Evolutionary conservation across 441 rosid species (phyloP).

Genomic region (Viola pubescens): DNA sequence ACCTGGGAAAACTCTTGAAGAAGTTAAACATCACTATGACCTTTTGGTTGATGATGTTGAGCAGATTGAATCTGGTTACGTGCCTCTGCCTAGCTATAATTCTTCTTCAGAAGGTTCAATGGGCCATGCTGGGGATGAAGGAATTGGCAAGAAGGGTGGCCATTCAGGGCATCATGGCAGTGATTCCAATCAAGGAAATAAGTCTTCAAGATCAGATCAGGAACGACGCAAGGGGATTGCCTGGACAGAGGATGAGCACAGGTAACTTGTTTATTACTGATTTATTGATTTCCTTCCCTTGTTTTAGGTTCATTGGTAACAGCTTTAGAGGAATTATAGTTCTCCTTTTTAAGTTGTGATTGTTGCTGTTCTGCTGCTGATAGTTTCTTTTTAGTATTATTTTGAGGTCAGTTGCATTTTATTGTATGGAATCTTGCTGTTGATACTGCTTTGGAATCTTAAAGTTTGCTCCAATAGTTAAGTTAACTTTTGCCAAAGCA

Average conservation of each 20-base stretch:
- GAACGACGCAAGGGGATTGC: conserved; percentile 97
- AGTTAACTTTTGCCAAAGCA: neutral
- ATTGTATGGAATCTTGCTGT: conserved; percentile 2
- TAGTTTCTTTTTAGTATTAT: neutral
- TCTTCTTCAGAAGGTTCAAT: conserved; percentile 53
- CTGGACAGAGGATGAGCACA: conserved; percentile 98
- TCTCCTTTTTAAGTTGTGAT: neutral
- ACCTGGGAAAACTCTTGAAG: conserved; percentile 72
- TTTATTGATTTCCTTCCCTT: conserved; percentile 8
- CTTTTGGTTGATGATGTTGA: conserved; percentile 71
- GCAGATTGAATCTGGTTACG: conserved; percentile 79
- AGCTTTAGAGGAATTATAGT: neutral
- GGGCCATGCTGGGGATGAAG: conserved; percentile 57
- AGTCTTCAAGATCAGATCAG: conserved; percentile 79
- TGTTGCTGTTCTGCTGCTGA: neutral
- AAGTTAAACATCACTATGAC: conserved; percentile 76
- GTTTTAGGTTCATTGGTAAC: neutral
- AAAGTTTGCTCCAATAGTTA: neutral
- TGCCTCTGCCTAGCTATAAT: conserved; percentile 66
- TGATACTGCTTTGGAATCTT: neutral
- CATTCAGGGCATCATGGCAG: conserved; percentile 42
- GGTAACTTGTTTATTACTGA: conserved; percentile 38
- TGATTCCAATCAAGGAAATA: conserved; percentile 67
- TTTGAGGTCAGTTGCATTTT: conserved; percentile 8
- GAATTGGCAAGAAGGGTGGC: conserved; percentile 61